These are phyloP conservation scores for Penicillium subrubescens DNA, from an alignment of 495 filamentous ascomycete species.

Conservation along the genomic window DNA sequence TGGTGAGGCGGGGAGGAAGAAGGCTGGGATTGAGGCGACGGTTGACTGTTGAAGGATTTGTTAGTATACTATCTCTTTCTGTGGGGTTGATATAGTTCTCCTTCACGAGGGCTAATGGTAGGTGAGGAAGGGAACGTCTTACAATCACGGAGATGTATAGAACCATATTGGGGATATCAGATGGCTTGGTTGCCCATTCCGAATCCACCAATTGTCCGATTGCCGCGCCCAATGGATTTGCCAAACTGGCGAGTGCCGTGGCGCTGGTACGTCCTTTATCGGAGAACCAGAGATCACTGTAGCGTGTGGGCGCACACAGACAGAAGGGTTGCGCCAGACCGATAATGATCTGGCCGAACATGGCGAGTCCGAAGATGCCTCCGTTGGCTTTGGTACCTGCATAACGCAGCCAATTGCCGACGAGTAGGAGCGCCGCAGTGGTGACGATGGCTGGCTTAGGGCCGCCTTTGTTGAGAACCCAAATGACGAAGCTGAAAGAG, in stretches of 20 bases:
- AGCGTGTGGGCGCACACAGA: conserved; percentile 83
- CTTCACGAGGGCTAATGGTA: not conserved
- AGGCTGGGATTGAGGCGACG: conserved; percentile 71
- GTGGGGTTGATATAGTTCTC: not conserved
- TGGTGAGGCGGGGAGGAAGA: conserved; percentile 80
- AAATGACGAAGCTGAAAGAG: conserved; percentile 61
- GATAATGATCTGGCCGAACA: conserved; percentile 94
- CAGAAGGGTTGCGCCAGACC: conserved; percentile 93
- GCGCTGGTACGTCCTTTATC: conserved; percentile 80
- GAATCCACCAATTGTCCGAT: conserved; percentile 85
- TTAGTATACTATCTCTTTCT: not conserved
- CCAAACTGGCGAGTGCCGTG: conserved; percentile 80
- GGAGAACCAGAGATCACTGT: conserved; percentile 94
- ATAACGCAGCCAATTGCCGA: conserved; percentile 94
- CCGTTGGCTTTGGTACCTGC: conserved; percentile 65
- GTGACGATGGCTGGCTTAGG: conserved; percentile 77
- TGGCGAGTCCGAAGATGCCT: conserved; percentile 72
- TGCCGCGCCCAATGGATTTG: conserved; percentile 87
- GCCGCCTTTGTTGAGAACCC: conserved; percentile 74
- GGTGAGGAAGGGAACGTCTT: conserved; percentile 28
- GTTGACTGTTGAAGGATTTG: conserved; percentile 54
- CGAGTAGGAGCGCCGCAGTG: conserved; percentile 69
- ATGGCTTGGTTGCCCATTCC: conserved; percentile 62
- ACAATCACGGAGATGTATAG: conserved; percentile 86
- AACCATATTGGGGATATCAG: conserved; percentile 77